These are phyloP conservation scores for Rhodocollybia butyracea DNA, from an alignment of 768 basidiomycete genomes.

Conservation along the genomic window DNA sequence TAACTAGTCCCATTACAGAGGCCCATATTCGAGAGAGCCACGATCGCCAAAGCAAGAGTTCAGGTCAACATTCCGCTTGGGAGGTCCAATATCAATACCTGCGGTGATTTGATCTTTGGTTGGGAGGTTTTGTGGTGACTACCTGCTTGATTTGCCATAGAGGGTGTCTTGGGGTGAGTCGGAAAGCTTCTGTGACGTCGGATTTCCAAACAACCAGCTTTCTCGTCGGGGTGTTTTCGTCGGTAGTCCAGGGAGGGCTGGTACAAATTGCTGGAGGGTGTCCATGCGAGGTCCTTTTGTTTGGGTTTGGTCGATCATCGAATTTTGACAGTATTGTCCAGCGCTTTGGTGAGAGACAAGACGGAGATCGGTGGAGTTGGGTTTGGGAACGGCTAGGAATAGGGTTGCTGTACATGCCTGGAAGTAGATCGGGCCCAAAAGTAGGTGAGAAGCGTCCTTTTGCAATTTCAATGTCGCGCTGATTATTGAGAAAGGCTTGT, in stretches of 20 bases:
- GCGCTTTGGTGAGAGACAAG: background rate
- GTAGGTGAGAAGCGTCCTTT: background rate
- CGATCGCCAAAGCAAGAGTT: background rate
- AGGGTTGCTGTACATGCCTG: conserved; percentile 31
- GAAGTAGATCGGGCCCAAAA: no score
- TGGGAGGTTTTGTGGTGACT: background rate
- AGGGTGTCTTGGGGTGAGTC: conserved; percentile 15
- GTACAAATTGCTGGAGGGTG: no score
- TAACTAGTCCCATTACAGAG: background rate
- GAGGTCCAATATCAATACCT: background rate
- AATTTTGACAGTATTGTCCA: no score
- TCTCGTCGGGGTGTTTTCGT: background rate
- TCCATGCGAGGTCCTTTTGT: background rate
- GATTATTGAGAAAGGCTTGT: background rate
- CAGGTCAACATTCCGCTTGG: background rate
- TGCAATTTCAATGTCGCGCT: background rate
- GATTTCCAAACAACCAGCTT: conserved; percentile 11
- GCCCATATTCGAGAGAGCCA: background rate
- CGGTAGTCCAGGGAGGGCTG: no score
- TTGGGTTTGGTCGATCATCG: background rate
- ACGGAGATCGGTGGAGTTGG: background rate
- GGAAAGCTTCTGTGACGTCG: conserved; percentile 19
- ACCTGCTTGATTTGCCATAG: conserved; percentile 23
- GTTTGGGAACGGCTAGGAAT: conserved; percentile 4
- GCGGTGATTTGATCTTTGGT: background rate